These are phyloP conservation scores for Spirogloea muscicola DNA, from an alignment of 139 green algal genomes.

Conservation along the genomic window DNA sequence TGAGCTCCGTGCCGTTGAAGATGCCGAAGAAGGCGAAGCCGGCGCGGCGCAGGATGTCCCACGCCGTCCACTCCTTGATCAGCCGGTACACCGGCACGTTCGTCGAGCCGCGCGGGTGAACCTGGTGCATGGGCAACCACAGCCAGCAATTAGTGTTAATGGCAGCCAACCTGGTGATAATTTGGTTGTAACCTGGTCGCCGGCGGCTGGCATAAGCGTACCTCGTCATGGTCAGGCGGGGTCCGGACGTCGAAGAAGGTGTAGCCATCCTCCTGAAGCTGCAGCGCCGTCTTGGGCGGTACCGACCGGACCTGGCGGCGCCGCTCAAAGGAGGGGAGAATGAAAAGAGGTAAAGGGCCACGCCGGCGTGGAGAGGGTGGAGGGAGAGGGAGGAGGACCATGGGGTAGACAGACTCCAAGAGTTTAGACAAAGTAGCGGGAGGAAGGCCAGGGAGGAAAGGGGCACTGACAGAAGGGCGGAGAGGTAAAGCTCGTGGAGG, in stretches of 20 bases:
- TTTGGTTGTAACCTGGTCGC: too few relatives aligned
- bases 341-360: too few relatives aligned
- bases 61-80: conserved; percentile 50
- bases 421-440: too few relatives aligned
- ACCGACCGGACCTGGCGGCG: conserved; percentile 14
- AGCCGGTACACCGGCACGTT: conserved; percentile 47
- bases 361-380: too few relatives aligned
- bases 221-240: conserved; percentile 29
- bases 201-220: too few relatives aligned
- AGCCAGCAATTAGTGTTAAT: neutral
- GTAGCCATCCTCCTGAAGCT: conserved; percentile 32
- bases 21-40: conserved; percentile 50
- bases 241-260: conserved; percentile 38
- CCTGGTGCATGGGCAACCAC: neutral
- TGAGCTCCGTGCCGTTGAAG: conserved; percentile 49
- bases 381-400: too few relatives aligned
- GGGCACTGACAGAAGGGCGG: too few relatives aligned
- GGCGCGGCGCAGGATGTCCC: conserved; percentile 33
- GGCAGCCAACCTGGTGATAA: too few relatives aligned
- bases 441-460: too few relatives aligned
- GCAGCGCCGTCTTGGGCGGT: conserved; percentile 6
- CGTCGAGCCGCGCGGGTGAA: conserved; percentile 27
- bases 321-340: too few relatives aligned
- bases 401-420: too few relatives aligned
- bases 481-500: too few relatives aligned